Evolutionary conservation across 768 basidiomycete species (phyloP), one percentile per base, ranked within the genome.

Genomic region (Phanerodontia chrysosporium): DNA sequence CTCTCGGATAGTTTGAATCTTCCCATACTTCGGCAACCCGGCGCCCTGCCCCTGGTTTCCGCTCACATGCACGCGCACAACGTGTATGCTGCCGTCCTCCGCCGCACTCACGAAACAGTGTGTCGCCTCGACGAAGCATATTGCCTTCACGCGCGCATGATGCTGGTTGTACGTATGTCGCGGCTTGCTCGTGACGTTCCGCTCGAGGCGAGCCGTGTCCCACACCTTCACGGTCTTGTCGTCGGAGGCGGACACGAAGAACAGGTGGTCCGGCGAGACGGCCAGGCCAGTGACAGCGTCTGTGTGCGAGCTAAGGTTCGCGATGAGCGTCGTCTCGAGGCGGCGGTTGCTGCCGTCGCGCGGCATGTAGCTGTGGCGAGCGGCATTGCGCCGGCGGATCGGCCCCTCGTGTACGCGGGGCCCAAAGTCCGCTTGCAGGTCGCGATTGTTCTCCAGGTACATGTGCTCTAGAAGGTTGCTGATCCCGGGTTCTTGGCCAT

Each of bases 161-260:
- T 89, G 84, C 51, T 86, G 81, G n/a, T 76, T 75, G 60, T 79
- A 78, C 35, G 75, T 75, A 44, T 75, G 67, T 59, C 78, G 58
- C 65, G 73, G 76, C 76, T 92, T 92, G 69, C 89, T 89, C 22
- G 95, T 92, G 18, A 97, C 92, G 71, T 94, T 98, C 58, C 95
- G 82, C 69, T 98, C 96, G 46, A 98, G 78, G n/a, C 94, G 80
- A 8, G 92, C 90, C 1, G 94, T 89, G 63, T 93, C 90, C 94
- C 94, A 97, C 44, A 91, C 80, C 70, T 94, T 95, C 67, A 95
- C 86, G 0, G 91, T 95, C 75, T 91, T 92, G 72, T 98, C 96
- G 62, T 98, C 87, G 0, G 94, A 96, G 36, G 90, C 86, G 0
- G 96, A 92, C 3, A 95, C 86, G 64, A 99, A 98, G 78, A 97